Conservation (phyloP, 768 basidiomycete species). For the Lactarius indigo region DNA sequence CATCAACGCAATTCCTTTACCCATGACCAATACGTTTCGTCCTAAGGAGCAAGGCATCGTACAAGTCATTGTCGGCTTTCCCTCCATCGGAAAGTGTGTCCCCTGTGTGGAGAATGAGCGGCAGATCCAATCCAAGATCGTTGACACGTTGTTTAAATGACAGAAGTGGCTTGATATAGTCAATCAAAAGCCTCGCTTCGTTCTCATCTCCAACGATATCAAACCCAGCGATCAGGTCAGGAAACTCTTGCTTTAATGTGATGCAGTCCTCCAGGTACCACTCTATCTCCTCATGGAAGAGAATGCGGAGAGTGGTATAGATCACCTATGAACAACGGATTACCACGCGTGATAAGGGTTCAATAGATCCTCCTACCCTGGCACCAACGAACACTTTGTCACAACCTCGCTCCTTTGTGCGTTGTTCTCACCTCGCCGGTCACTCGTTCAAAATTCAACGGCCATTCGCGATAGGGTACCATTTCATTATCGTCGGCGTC, state of each 20-base stretch:
- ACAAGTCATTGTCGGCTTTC: conserved; percentile 65
- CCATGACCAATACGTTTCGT: conserved; percentile 83
- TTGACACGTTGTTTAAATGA: conserved; percentile 55
- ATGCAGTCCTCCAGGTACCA: conserved; percentile 76
- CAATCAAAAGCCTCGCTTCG: conserved; percentile 49
- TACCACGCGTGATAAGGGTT: neutral
- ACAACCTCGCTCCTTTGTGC: conserved; percentile 48
- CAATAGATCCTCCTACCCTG: conserved; percentile 39
- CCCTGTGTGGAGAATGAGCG: conserved; percentile 78
- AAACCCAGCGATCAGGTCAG: conserved; percentile 73
- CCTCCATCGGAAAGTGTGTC: conserved; percentile 79
- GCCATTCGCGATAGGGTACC: conserved; percentile 57
- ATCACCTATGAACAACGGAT: conserved; percentile 52
- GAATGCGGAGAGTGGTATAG: conserved; percentile 58
- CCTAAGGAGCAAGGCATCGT: conserved; percentile 73
- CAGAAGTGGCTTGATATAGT: conserved; percentile 60
- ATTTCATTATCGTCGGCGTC: conserved; percentile 54
- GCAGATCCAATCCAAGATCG: conserved; percentile 58
- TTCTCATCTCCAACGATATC: conserved; percentile 82
- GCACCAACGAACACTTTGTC: conserved; percentile 64
- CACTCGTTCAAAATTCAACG: conserved; percentile 49
- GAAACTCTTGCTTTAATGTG: conserved; percentile 67
- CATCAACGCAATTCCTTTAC: conserved; percentile 34
- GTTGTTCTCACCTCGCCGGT: conserved; percentile 51
- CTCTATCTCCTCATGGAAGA: conserved; percentile 53